Evolutionary conservation across 441 rosid genomes (phyloP), one percentile per base, ranked within the genome.

Genomic region (Jatropha multifida): DNA sequence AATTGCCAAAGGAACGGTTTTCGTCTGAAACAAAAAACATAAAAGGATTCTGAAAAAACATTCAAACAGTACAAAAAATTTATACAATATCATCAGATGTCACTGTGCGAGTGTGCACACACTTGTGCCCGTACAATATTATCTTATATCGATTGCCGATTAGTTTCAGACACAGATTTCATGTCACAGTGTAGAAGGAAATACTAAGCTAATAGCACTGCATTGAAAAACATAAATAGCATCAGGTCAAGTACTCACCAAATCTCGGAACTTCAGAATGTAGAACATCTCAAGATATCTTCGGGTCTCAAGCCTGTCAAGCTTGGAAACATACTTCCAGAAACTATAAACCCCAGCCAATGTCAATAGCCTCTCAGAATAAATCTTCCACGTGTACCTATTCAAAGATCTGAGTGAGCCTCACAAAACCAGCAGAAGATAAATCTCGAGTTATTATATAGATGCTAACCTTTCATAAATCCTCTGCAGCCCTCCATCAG

Each of bases 241-340:
- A 54, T 0, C 11, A 38, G 75, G 46, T 26, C 2, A 79, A 79
- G 70, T 4, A 63, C 86, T 86, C 56, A 96, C 99, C 93, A 94
- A 78, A 73, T 87, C 89, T 14, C 96, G 97, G 78, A 87, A 90
- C 83, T 92, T 96, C 77, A 94, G 98, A 82, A 89, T 89, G 86
- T 94, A 94, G 87, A 96, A 91, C 99, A 96, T 96, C 85, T 94
- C 98, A 18, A 91, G 96, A 77, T 92, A 94, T 80, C 97, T 72
- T 13, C 92, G 84, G 55, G 91, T 90, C 85, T 88, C 99, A 14
- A 85, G 89, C 83, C 98, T 89, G 65, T 96, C 98, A 6, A 96
- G 87, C 69, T 94, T 96, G 0, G 99, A 96, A 42, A 83, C 98
- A 65, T 90, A 87, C 80, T 91, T 96, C 98, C 99, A 94, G 78